Percentiles rank a stretch among this genome's conserved stretches.
These are phyloP conservation scores for Achaetomium macrosporum DNA, from an alignment of 2,329 filamentous ascomycete species.

Conservation along the genomic window DNA sequence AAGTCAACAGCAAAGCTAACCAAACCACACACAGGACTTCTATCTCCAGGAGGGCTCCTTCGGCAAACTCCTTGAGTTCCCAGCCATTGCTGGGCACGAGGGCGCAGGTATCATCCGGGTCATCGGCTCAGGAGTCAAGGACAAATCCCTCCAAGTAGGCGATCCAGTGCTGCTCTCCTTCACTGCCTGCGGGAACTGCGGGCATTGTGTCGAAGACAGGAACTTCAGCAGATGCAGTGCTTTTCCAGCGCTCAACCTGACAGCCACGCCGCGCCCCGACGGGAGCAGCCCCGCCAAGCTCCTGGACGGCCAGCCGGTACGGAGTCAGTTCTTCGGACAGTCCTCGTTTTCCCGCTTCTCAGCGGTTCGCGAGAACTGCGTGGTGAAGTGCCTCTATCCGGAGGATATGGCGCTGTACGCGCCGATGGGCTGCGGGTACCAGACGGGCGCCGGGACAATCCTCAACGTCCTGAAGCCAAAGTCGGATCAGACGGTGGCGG, in stretches of 20 bases:
- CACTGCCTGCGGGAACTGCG: slow-evolving; percentile 30
- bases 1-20: background rate
- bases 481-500: slow-evolving; percentile 27
- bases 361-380: slow-evolving; percentile 23
- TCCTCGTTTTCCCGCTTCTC: slow-evolving; percentile 27
- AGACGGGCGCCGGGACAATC: slow-evolving; percentile 39
- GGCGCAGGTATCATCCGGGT: slow-evolving; percentile 27
- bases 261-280: slow-evolving; percentile 9
- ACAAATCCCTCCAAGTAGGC: slow-evolving; percentile 26
- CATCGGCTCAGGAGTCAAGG: slow-evolving; percentile 25
- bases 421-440: slow-evolving; percentile 38
- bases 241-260: slow-evolving; percentile 25
- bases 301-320: slow-evolving; percentile 15
- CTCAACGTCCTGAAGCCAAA: slow-evolving; percentile 30
- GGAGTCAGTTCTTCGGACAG: slow-evolving; percentile 32
- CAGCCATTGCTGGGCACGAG: slow-evolving; percentile 29
- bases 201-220: slow-evolving; percentile 23
- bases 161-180: slow-evolving; percentile 34
- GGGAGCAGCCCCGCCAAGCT: slow-evolving; percentile 4
- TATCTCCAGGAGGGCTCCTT: slow-evolving; percentile 26
- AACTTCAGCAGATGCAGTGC: slow-evolving; percentile 28
- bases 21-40: slow-evolving; percentile 21
- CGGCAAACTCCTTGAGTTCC: slow-evolving; percentile 22
- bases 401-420: slow-evolving; percentile 30
- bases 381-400: slow-evolving; percentile 24